Evolutionary conservation across 2,329 filamentous ascomycete genomes (phyloP), one percentile per base, ranked within the genome.

Genomic region (Cadophora luteo-olivacea): DNA sequence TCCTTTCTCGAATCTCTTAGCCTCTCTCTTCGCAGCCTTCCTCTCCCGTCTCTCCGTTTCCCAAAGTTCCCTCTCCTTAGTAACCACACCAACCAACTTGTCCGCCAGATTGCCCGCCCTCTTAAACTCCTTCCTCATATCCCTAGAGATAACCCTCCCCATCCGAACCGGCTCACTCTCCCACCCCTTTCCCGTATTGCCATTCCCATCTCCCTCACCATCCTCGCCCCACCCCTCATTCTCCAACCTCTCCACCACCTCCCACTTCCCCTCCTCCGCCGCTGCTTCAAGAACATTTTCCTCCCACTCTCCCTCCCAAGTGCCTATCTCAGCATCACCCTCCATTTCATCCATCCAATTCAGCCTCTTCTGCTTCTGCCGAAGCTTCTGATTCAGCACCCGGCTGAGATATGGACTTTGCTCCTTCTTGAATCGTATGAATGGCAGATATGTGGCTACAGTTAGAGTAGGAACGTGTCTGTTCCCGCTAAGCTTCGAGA

Each of bases 351-450:
- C 70, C 0, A 82, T 73, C 19, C 75, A 75, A 58, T 80, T 68
- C 14, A 85, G 77, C 19, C 83, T 79, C 55, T 77, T 76, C 54
- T 82, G 78, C n/a, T 84, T 84, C 49, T 79, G 76, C 4, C 76
- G 69, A 22, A 85, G 77, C 73, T 86, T 87, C 61, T 86, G 80
- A 11, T 82, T 80, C 1, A 94, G 74, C 19, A 90, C 83, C 9
- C 85, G 80, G n/a, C 83, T 85, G 24, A 94, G 78, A n/a, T 79
- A 79, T 0, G 77, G 76, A 1, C 89, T 85, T 77, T 94, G 90
- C 4, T 89, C 89, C 77, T 91, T 92, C 70, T 81, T 84, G 55
- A 90, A 79, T 45, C 92, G 87, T 33, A 95, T 78, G 74, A 94
- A 91, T 0, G 91, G 87, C 29, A 89, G 79, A 32, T 83, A 84